Percentiles rank a stretch among this genome's conserved stretches.
These are phyloP conservation scores for Candida argentea DNA, from an alignment of 805 yeast genomes.

Conservation along the genomic window DNA sequence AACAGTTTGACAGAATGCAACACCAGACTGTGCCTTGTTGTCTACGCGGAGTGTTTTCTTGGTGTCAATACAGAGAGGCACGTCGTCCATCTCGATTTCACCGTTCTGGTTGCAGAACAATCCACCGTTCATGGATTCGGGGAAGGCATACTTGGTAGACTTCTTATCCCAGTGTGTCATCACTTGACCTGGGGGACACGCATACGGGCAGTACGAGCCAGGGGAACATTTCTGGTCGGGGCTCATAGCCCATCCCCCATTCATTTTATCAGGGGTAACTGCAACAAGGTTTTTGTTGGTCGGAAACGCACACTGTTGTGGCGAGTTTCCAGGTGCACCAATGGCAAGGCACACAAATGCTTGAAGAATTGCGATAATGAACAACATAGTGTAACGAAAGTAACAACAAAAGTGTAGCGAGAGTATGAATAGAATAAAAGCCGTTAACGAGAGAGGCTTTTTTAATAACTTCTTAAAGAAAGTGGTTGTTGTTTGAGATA, in stretches of 20 bases:
- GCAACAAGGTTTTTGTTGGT: constrained; percentile 55
- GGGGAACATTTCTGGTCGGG: constrained; percentile 62
- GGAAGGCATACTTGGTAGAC: constrained; percentile 65
- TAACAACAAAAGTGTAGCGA: constrained; percentile 1
- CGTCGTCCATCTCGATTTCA: constrained; percentile 45
- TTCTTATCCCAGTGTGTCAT: constrained; percentile 84
- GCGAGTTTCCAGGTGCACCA: constrained; percentile 6
- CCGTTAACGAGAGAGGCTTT: neutral
- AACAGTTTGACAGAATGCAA: constrained; percentile 88
- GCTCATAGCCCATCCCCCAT: constrained; percentile 85
- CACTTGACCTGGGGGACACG: constrained; percentile 80
- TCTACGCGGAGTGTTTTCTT: constrained; percentile 59
- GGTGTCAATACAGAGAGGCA: constrained; percentile 73
- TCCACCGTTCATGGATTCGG: constrained; percentile 78
- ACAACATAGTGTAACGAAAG: constrained; percentile 1
- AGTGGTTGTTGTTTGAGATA: no score
- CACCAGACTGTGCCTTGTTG: constrained; percentile 46
- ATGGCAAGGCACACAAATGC: constrained; percentile 2
- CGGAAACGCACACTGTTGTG: constrained; percentile 48
- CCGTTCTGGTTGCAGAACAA: constrained; percentile 68
- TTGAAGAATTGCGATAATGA: neutral
- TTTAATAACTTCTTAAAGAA: no score
- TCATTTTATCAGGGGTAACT: constrained; percentile 45
- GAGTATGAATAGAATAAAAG: constrained; percentile 3
- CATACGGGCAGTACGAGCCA: constrained; percentile 85